These are phyloP conservation scores for Holtermanniella nyarrowii DNA, from an alignment of 768 basidiomycete species.

Conservation along the genomic window DNA sequence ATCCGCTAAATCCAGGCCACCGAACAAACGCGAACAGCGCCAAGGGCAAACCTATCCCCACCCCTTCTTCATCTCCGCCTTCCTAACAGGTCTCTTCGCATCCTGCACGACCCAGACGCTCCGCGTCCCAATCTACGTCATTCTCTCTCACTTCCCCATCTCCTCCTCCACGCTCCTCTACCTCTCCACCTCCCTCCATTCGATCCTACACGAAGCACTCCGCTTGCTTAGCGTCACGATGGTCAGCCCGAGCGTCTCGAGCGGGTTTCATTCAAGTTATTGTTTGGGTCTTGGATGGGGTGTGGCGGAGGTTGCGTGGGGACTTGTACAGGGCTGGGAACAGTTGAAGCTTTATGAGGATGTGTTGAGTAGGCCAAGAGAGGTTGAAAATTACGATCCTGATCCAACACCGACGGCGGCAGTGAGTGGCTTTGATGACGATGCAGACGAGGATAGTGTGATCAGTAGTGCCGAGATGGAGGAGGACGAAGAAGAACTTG, in stretches of 20 bases:
- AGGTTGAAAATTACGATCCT: not conserved
- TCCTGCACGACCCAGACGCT: slow-evolving; percentile 33
- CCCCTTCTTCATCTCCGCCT: slow-evolving; percentile 26
- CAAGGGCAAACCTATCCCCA: slow-evolving; percentile 36
- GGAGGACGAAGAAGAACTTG: slow-evolving; percentile 31
- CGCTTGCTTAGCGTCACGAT: slow-evolving; percentile 29
- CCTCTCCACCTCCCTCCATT: slow-evolving; percentile 29
- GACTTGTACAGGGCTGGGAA: slow-evolving; percentile 36
- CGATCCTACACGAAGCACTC: slow-evolving; percentile 29
- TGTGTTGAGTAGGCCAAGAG: slow-evolving; percentile 18
- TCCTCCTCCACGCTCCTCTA: slow-evolving; percentile 4
- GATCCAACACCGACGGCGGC: not conserved
- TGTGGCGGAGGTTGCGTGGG: slow-evolving; percentile 34
- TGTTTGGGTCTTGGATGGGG: slow-evolving; percentile 40
- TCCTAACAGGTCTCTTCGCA: slow-evolving; percentile 33
- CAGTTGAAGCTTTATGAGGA: slow-evolving; percentile 34
- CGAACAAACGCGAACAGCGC: slow-evolving; percentile 25
- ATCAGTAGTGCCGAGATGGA: slow-evolving; percentile 5
- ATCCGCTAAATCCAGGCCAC: slow-evolving; percentile 23
- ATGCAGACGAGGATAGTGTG: slow-evolving; percentile 6
- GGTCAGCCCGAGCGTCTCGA: slow-evolving; percentile 22
- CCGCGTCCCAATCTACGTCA: slow-evolving; percentile 26
- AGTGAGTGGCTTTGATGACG: slow-evolving; percentile 1
- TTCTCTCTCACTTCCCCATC: slow-evolving; percentile 12
- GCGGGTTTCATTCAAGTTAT: slow-evolving; percentile 35